Conservation (phyloP, 2,329 filamentous ascomycete species). For the Phialophora chinensis region DNA sequence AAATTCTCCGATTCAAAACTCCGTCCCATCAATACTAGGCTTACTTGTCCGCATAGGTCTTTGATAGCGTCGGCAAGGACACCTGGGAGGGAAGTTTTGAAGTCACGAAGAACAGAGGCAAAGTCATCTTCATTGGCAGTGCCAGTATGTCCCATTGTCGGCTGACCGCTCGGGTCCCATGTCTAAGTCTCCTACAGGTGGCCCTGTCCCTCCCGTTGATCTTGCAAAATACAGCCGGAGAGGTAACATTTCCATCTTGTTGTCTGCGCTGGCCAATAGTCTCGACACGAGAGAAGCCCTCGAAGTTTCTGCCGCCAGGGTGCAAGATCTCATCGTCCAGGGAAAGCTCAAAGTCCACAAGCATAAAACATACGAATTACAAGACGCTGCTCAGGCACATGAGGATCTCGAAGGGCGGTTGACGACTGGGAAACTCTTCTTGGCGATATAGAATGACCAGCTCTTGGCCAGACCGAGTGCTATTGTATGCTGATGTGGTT, state of each 20-base stretch:
- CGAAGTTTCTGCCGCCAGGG: not conserved
- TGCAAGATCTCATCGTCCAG: not conserved
- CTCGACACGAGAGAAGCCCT: constrained; percentile 7
- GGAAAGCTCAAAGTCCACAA: not conserved
- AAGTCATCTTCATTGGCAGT: too few species aligned
- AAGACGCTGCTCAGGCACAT: constrained; percentile 54
- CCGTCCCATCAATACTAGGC: constrained; percentile 70
- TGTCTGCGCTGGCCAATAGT: not conserved
- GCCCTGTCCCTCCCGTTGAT: constrained; percentile 59
- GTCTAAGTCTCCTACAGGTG: too few species aligned
- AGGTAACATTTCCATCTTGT: constrained; percentile 6
- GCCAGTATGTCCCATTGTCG: too few species aligned
- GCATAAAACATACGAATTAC: constrained; percentile 49
- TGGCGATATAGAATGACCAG: not conserved
- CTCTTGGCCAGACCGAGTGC: too few species aligned
- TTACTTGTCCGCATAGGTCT: constrained; percentile 41
- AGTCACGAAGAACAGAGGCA: too few species aligned
- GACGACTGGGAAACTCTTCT: constrained; percentile 77
- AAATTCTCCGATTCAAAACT: not conserved
- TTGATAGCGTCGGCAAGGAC: too few species aligned
- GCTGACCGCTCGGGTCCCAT: too few species aligned
- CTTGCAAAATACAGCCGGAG: constrained; percentile 1
- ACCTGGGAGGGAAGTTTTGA: too few species aligned
- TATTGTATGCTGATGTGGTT: too few species aligned
- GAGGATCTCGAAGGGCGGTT: constrained; percentile 78